A percentile compares a stretch with the other conserved stretches of the same genome.
These are phyloP conservation scores for Pogostemon cablin DNA, from an alignment of 257 asterid species.

Conservation along the genomic window DNA sequence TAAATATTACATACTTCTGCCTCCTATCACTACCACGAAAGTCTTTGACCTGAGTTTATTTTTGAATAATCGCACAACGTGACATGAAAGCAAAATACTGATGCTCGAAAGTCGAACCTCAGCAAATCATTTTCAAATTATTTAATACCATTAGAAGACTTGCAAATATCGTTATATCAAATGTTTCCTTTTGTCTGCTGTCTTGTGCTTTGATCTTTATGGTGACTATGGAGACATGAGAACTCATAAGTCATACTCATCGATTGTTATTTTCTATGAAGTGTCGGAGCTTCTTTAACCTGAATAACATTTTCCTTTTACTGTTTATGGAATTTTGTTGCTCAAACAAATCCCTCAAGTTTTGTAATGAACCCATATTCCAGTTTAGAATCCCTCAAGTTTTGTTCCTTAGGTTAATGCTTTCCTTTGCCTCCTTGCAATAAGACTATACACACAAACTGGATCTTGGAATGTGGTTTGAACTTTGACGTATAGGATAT, in stretches of 20 bases:
- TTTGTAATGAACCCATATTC: not conserved
- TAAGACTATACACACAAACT: not conserved
- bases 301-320: not conserved
- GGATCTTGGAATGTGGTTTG: slow-evolving; percentile 11
- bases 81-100: slow-evolving; percentile 1
- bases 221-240: not conserved
- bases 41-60: not conserved
- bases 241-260: not conserved
- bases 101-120: not conserved
- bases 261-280: slow-evolving; percentile 6
- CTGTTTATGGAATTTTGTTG: not conserved
- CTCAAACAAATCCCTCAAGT: slow-evolving; percentile 3
- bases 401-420: not conserved
- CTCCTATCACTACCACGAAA: slow-evolving; percentile 17
- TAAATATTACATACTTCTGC: slow-evolving; percentile 1
- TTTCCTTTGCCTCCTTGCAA: not conserved
- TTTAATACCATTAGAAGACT: slow-evolving; percentile 13
- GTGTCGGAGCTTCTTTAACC: slow-evolving; percentile 3
- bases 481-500: not conserved
- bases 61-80: slow-evolving; percentile 23
- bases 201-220: slow-evolving; percentile 13
- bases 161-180: not conserved
- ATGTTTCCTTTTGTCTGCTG: not conserved
- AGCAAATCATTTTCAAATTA: not conserved
- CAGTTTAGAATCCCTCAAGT: not conserved